A percentile compares a stretch with the other conserved stretches of the same genome.
phyloP scores from a whole-genome alignment of 805 yeast genomes.

The Jamesozyma rosinii region DNA sequence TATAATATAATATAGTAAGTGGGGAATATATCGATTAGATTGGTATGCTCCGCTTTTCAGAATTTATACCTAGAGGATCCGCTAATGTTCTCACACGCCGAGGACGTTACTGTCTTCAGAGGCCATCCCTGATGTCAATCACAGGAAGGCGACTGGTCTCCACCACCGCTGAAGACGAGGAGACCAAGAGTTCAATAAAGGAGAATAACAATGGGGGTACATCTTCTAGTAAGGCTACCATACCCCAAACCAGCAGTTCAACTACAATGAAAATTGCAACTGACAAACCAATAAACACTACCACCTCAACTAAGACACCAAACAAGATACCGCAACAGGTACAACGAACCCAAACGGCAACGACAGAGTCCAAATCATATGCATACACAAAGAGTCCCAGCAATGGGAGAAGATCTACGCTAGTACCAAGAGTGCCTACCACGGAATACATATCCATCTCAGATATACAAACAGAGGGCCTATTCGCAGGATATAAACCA shows the following conservation, averaged over 20 bases:
- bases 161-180: neutral
- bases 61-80: neutral
- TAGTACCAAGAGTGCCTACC: slow-evolving; percentile 25
- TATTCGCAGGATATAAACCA: slow-evolving; percentile 41
- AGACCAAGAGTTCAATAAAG: neutral
- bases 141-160: neutral
- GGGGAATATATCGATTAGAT: too few species aligned
- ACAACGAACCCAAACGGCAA: neutral
- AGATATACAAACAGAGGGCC: slow-evolving; percentile 32
- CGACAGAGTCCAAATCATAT: neutral
- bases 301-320: neutral
- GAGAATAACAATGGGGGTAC: neutral
- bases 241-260: neutral
- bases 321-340: neutral
- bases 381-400: neutral
- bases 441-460: slow-evolving; percentile 22
- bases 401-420: slow-evolving; percentile 2
- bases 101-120: neutral
- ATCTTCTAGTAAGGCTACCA: neutral
- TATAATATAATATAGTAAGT: too few species aligned
- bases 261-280: neutral
- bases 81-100: neutral
- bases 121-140: neutral
- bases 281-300: neutral
- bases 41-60: neutral